These are phyloP conservation scores for Boletus reticuloceps DNA, from an alignment of 768 basidiomycete genomes.

Conservation along the genomic window DNA sequence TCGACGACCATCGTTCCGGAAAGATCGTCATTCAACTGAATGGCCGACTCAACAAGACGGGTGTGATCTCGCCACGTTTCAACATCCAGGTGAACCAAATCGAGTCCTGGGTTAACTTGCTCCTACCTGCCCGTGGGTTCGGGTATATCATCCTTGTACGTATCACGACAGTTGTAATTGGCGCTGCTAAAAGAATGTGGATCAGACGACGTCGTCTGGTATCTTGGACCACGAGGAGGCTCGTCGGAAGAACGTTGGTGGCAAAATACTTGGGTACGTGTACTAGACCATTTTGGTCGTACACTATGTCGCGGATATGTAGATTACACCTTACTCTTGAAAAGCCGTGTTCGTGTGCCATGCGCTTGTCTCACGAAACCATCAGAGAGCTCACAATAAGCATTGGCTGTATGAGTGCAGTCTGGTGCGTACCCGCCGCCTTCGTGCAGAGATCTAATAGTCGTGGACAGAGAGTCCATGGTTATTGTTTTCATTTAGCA, in stretches of 20 bases:
- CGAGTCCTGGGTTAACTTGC: constrained; percentile 94
- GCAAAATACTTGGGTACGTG: constrained; percentile 90
- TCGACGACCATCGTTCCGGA: constrained; percentile 97
- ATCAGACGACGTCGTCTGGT: constrained; percentile 92
- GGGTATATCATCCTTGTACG: constrained; percentile 92
- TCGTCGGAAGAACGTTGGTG: constrained; percentile 96
- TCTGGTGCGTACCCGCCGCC: too few species aligned
- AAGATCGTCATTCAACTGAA: constrained; percentile 99
- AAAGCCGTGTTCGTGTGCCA: constrained; percentile 3
- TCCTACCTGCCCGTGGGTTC: constrained; percentile 94
- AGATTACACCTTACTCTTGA: constrained; percentile 18
- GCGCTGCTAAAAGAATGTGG: background rate
- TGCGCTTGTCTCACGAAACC: background rate
- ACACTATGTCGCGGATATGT: constrained; percentile 13
- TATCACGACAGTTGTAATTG: constrained; percentile 6
- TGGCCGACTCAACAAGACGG: constrained; percentile 98
- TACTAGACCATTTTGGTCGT: constrained; percentile 51
- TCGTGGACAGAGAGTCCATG: too few species aligned
- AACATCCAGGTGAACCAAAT: constrained; percentile 93
- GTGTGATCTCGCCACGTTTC: constrained; percentile 99
- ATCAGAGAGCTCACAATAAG: background rate
- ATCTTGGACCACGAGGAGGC: constrained; percentile 99
- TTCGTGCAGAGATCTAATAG: too few species aligned
- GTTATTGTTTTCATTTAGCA: too few species aligned
- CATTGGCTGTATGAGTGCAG: too few species aligned